These are phyloP conservation scores for Castanopsis chinensis DNA, from an alignment of 306 rosid genomes.

Conservation along the genomic window DNA sequence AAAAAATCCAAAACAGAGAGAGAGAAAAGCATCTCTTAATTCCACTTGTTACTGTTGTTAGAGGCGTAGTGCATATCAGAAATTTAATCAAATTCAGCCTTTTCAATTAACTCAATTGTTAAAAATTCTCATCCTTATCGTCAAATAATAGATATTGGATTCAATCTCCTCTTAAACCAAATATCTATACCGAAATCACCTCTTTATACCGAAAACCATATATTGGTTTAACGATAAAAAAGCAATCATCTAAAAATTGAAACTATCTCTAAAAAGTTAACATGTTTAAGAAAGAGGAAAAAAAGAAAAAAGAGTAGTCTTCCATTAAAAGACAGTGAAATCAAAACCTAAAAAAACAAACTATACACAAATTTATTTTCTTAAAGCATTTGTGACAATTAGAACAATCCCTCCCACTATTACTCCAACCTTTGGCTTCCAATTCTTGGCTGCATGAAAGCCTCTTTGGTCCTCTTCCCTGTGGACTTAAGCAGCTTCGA, in stretches of 20 bases:
- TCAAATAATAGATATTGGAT: too few species aligned
- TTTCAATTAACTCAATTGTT: neutral
- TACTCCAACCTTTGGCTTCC: constrained; percentile 19
- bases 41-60: neutral
- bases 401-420: neutral
- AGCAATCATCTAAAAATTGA: too few species aligned
- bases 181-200: too few species aligned
- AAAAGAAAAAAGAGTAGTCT: neutral
- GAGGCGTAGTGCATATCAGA: neutral
- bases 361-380: neutral
- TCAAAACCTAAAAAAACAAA: neutral
- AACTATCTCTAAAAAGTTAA: neutral
- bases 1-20: neutral
- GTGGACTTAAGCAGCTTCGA: constrained; percentile 51
- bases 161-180: neutral
- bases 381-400: neutral
- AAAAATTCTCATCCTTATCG: too few species aligned
- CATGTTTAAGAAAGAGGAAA: neutral
- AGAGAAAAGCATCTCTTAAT: neutral
- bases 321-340: too few species aligned
- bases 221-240: too few species aligned
- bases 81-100: neutral
- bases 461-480: constrained; percentile 43
- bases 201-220: too few species aligned
- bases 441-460: constrained; percentile 32